Evolutionary conservation across 345 rosid species (phyloP).

Genomic region (Isatis tinctoria): DNA sequence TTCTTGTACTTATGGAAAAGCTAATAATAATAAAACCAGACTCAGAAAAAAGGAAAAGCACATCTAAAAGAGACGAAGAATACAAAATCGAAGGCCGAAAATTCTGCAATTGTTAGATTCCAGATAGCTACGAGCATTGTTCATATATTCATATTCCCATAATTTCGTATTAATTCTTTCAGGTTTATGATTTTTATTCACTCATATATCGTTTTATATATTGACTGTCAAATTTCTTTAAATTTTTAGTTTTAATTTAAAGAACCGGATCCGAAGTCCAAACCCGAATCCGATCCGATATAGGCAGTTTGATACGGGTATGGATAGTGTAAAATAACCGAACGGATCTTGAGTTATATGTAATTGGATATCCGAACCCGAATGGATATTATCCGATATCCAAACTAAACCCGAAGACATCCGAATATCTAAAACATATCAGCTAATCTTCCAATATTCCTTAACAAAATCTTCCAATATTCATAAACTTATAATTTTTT

Average conservation of each 20-base stretch:
- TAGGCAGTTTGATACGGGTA: too few relatives aligned
- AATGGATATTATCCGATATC: too few relatives aligned
- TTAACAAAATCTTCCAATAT: too few relatives aligned
- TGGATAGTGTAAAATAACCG: too few relatives aligned
- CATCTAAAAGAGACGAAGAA: conserved; percentile 19
- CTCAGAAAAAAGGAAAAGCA: conserved; percentile 9
- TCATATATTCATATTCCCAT: conserved; percentile 1
- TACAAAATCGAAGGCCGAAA: conserved; percentile 29
- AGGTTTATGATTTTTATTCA: not conserved
- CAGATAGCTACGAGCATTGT: conserved; percentile 13
- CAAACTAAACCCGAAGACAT: too few relatives aligned
- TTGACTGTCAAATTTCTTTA: not conserved
- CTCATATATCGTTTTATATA: not conserved
- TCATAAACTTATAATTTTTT: too few relatives aligned
- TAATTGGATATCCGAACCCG: too few relatives aligned
- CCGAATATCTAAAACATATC: too few relatives aligned
- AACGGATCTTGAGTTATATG: too few relatives aligned
- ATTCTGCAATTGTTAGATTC: conserved; percentile 25
- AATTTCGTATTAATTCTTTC: not conserved
- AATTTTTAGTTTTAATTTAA: not conserved
- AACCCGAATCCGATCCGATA: too few relatives aligned
- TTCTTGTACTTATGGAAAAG: conserved; percentile 13
- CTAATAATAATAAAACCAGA: not conserved
- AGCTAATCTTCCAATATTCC: too few relatives aligned
- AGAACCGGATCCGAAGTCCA: too few relatives aligned